Conservation (phyloP, 2,329 filamentous ascomycete species). For the Chaetothyriales sp. region DNA sequence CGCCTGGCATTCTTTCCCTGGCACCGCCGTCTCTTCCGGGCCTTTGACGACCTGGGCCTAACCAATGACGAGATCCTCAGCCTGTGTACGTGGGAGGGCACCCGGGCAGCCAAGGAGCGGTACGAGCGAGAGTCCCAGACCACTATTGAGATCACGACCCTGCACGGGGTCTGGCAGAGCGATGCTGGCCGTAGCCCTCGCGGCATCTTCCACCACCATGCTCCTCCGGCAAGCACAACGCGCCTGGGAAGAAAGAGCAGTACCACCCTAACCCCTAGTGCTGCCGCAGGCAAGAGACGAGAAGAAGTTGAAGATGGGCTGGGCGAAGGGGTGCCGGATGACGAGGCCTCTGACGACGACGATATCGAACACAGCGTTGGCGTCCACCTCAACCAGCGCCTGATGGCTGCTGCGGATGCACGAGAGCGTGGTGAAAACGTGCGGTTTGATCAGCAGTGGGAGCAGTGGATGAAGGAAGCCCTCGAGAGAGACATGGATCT, state of each 20-base stretch:
- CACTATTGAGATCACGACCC: slow-evolving; percentile 46
- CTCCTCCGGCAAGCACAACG: slow-evolving; percentile 6
- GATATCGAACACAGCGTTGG: slow-evolving; percentile 37
- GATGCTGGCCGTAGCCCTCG: slow-evolving; percentile 21
- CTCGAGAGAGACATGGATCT: slow-evolving; percentile 25
- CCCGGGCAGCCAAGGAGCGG: slow-evolving; percentile 32
- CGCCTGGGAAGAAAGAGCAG: slow-evolving; percentile 6
- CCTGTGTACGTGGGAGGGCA: slow-evolving; percentile 45
- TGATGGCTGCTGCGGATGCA: slow-evolving; percentile 38
- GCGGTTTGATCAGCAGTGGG: slow-evolving; percentile 33
- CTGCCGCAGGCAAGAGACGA: not conserved
- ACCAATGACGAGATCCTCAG: slow-evolving; percentile 46
- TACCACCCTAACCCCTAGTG: slow-evolving; percentile 9
- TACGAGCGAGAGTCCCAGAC: slow-evolving; percentile 42
- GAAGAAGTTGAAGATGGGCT: slow-evolving; percentile 6
- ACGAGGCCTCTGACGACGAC: slow-evolving; percentile 28
- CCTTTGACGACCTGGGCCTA: slow-evolving; percentile 44
- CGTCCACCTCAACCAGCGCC: slow-evolving; percentile 36
- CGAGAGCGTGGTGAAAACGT: slow-evolving; percentile 33
- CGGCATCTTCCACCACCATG: not conserved
- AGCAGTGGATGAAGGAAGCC: slow-evolving; percentile 44
- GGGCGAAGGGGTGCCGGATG: slow-evolving; percentile 15
- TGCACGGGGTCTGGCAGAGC: slow-evolving; percentile 38
- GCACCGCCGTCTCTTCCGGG: slow-evolving; percentile 45
- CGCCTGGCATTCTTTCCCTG: slow-evolving; percentile 46